phyloP scores from a whole-genome alignment of 2,329 filamentous ascomycete species.

The Calycina herbarum region DNA sequence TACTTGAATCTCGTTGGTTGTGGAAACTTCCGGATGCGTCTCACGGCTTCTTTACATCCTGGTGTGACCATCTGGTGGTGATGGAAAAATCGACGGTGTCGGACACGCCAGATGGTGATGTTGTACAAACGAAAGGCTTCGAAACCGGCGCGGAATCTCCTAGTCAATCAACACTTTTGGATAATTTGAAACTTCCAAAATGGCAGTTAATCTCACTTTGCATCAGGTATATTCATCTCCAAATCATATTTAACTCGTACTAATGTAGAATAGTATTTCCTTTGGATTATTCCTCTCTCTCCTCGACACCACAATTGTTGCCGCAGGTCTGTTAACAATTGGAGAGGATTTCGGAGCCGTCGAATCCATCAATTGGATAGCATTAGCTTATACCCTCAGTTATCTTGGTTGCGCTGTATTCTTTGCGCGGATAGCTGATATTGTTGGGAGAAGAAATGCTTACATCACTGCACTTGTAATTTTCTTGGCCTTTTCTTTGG shows the following conservation, averaged over 20 bases:
- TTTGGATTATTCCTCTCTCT: constrained; percentile 59
- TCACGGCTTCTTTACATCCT: background rate
- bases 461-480: constrained; percentile 51
- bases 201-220: constrained; percentile 19
- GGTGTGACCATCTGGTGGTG: background rate
- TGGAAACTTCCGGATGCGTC: background rate
- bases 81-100: background rate
- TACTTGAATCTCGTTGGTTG: background rate
- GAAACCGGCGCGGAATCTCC: background rate
- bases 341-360: constrained; percentile 50
- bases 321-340: constrained; percentile 57
- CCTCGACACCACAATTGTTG: constrained; percentile 60
- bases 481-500: constrained; percentile 57
- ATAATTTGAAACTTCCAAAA: constrained; percentile 15
- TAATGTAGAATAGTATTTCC: constrained; percentile 42
- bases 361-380: constrained; percentile 52
- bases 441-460: constrained; percentile 53
- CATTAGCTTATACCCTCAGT: constrained; percentile 50
- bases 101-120: background rate
- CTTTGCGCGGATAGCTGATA: constrained; percentile 53
- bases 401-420: constrained; percentile 52
- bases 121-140: background rate
- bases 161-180: background rate
- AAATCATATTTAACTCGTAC: background rate
- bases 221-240: constrained; percentile 10